Evolutionary conservation across 129 eudicot genomes (phyloP).

Genomic region (Pseudognaphalium luteoalbum): DNA sequence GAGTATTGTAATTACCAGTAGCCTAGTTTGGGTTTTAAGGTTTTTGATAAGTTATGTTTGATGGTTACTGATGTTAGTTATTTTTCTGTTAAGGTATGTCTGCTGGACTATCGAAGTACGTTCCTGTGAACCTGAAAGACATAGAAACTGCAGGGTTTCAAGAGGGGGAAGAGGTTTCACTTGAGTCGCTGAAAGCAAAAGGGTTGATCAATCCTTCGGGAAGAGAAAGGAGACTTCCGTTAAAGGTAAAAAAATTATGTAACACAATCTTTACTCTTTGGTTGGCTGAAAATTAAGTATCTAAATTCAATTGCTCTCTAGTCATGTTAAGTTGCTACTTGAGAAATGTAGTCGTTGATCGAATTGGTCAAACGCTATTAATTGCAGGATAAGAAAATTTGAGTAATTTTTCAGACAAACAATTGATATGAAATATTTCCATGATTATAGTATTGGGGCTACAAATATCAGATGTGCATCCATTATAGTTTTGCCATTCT

Average conservation of each 20-base stretch:
- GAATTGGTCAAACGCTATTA: background rate
- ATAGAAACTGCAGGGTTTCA: slow-evolving; percentile 77
- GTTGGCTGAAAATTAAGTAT: background rate
- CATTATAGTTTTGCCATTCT: background rate
- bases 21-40: background rate
- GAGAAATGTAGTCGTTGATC: background rate
- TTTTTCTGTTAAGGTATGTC: slow-evolving; percentile 64
- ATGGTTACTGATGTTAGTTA: slow-evolving; percentile 2
- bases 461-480: background rate
- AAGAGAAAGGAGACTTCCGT: slow-evolving; percentile 90
- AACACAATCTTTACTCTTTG: background rate
- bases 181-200: slow-evolving; percentile 74
- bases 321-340: background rate
- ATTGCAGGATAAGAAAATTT: background rate
- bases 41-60: background rate
- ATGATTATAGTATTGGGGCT: background rate
- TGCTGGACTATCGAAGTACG: slow-evolving; percentile 86
- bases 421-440: background rate
- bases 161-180: slow-evolving; percentile 95
- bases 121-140: slow-evolving; percentile 83
- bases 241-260: slow-evolving; percentile 52
- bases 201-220: slow-evolving; percentile 95
- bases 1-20: background rate
- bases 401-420: background rate
- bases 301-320: background rate